Evolutionary conservation across 2,329 filamentous ascomycete species (phyloP), one percentile per base, ranked within the genome.

Genomic region (Diatrype stigma): DNA sequence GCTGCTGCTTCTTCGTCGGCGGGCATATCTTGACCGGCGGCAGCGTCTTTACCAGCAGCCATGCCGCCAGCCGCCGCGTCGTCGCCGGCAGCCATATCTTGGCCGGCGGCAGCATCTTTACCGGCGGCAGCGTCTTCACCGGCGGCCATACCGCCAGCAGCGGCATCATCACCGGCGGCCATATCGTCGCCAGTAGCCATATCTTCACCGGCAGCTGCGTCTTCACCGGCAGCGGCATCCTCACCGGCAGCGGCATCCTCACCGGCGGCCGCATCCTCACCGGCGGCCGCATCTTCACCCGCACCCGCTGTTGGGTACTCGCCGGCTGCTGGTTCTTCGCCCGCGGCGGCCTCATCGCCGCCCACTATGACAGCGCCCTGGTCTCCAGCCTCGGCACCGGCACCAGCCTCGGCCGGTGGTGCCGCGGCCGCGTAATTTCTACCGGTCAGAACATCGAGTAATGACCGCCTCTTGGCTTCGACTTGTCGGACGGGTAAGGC

Each of bases 91-190:
- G 46, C 51, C 17, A 38, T 47, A 4, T 46, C 45, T 3, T 47
- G 16, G 2, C 2, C 45, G 2, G 10, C 17, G 17, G 44, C 44
- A 11, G 45, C 23, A 8, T 35, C 44, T 0, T 46, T 23, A 14
- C 16, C 28, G 12, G 12, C 26, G 40, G 44, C 51, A 17, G 51
- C 32, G 2, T 21, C 28, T 23, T 50, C 45, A 21, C 37, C 30
- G 30, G 26, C 26, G 8, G 32, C 19, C 14, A 51, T 55, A 48
- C 49, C 50, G 23, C 60, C 59, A 48, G 48, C 55, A 10, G 51
- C 54, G 30, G 54, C 54, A 48, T 49, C 50, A 22, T 61, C 59
- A 48, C 49, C 55, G 8, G 51, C 54, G 30, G 5, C 47, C 34
- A 37, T 50, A 21, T 51, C 26, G 1, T 26, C 32, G 26, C 42